Evolutionary conservation across 2,329 filamentous ascomycete species (phyloP).

Genomic region (Tolypocladium cylindrosporum): DNA sequence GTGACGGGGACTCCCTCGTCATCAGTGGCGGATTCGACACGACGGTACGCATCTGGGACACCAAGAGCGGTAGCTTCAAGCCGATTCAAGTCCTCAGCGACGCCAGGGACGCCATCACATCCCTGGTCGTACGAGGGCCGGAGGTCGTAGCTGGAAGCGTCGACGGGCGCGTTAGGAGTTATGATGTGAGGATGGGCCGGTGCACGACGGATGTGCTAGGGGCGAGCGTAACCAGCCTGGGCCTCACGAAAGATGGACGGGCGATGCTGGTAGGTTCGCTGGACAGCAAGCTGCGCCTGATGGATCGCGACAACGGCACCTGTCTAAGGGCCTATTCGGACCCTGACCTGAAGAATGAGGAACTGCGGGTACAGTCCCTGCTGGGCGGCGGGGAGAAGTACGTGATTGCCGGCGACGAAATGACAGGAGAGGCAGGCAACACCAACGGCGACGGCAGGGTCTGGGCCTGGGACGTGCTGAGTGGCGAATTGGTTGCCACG

Average conservation of each 20-base stretch:
- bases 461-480: conserved; percentile 78
- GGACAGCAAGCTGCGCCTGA: conserved; percentile 67
- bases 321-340: conserved; percentile 64
- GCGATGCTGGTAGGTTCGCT: conserved; percentile 65
- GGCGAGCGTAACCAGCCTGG: conserved; percentile 64
- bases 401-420: conserved; percentile 74
- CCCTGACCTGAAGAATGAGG: conserved; percentile 49
- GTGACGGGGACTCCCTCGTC: conserved; percentile 63
- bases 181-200: conserved; percentile 72
- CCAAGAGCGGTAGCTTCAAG: conserved; percentile 40
- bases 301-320: conserved; percentile 67
- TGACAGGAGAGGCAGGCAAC: conserved; percentile 18
- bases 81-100: conserved; percentile 66
- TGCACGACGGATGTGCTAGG: conserved; percentile 62
- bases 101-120: conserved; percentile 58
- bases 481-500: conserved; percentile 55
- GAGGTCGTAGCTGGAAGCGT: conserved; percentile 69
- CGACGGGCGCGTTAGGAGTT: conserved; percentile 70
- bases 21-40: conserved; percentile 67
- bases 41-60: conserved; percentile 68
- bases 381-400: conserved; percentile 68
- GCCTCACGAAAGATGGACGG: conserved; percentile 60
- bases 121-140: conserved; percentile 34
- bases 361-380: conserved; percentile 64
- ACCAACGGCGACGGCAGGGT: conserved; percentile 45